Percentiles rank a stretch among this genome's conserved stretches.
These are phyloP conservation scores for Massospora cicadina DNA, from an alignment of 371 early-diverging fungal species.

Conservation along the genomic window DNA sequence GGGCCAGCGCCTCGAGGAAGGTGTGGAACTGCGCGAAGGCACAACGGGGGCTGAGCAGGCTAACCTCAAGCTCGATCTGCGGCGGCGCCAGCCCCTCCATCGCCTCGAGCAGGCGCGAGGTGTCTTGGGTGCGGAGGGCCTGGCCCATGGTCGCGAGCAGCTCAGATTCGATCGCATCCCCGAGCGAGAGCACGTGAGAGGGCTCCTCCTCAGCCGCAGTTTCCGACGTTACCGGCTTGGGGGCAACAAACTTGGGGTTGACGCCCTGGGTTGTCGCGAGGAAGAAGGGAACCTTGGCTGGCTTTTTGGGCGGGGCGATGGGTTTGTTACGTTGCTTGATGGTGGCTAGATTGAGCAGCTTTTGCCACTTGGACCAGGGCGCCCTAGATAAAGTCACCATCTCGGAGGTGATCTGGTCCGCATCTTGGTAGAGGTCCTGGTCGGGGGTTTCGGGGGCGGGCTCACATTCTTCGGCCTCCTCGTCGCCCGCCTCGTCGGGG, in stretches of 20 bases:
- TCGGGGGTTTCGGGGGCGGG: slow-evolving; percentile 19
- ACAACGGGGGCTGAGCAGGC: slow-evolving; percentile 44
- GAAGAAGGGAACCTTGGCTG: slow-evolving; percentile 87
- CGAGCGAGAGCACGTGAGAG: slow-evolving; percentile 34
- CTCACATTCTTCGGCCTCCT: slow-evolving; percentile 20
- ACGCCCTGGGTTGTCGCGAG: slow-evolving; percentile 58
- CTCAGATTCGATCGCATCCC: slow-evolving; percentile 26
- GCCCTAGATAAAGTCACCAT: slow-evolving; percentile 69
- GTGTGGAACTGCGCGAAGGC: slow-evolving; percentile 30
- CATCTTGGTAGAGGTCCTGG: slow-evolving; percentile 19
- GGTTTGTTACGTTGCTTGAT: slow-evolving; percentile 92
- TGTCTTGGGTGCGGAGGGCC: slow-evolving; percentile 17
- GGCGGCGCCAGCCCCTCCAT: slow-evolving; percentile 60
- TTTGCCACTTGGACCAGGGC: slow-evolving; percentile 80
- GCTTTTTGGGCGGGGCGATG: slow-evolving; percentile 63
- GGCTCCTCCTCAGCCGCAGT: slow-evolving; percentile 23
- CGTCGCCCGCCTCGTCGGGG: slow-evolving; percentile 21
- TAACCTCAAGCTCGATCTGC: slow-evolving; percentile 66
- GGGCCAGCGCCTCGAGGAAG: slow-evolving; percentile 41
- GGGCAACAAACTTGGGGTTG: slow-evolving; percentile 39
- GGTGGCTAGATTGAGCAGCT: slow-evolving; percentile 64
- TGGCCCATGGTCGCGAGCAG: slow-evolving; percentile 9
- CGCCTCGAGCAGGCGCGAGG: slow-evolving; percentile 33
- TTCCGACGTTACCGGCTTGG: slow-evolving; percentile 19
- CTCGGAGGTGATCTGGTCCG: slow-evolving; percentile 49